Evolutionary conservation across 352 stramenopile genomes (phyloP).

Genomic region (Peronosclerospora sorghi): DNA sequence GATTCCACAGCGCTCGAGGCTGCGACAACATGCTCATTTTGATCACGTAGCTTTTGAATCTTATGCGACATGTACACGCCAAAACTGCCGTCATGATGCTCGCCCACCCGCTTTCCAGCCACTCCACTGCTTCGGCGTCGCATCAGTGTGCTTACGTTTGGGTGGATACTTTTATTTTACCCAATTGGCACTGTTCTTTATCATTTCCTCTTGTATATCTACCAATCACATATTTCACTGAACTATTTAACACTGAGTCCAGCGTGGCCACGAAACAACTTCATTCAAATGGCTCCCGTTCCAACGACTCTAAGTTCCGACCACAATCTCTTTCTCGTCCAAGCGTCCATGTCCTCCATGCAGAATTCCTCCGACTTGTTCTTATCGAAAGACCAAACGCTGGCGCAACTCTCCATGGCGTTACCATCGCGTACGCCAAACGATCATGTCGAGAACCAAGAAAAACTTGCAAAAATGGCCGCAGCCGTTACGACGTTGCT

Average conservation of each 20-base stretch:
- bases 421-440: conserved; percentile 38
- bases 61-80: conserved; percentile 88
- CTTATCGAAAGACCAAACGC: conserved; percentile 6
- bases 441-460: conserved; percentile 63
- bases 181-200: conserved; percentile 2
- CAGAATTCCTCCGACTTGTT: conserved; percentile 18
- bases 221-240: not conserved
- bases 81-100: conserved; percentile 83
- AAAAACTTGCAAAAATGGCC: conserved; percentile 89
- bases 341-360: conserved; percentile 22
- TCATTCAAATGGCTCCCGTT: conserved; percentile 28
- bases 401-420: conserved; percentile 55
- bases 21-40: conserved; percentile 42
- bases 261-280: conserved; percentile 1
- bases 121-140: conserved; percentile 8
- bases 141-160: conserved; percentile 2
- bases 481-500: conserved; percentile 87
- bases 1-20: not conserved
- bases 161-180: not conserved
- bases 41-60: conserved; percentile 77
- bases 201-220: not conserved
- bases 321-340: conserved; percentile 9
- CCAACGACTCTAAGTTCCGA: conserved; percentile 21
- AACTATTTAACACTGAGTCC: not conserved
- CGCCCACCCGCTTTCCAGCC: conserved; percentile 41